phyloP scores from a whole-genome alignment of 768 basidiomycete species.

The Xerocomus brunneocitrinus region DNA sequence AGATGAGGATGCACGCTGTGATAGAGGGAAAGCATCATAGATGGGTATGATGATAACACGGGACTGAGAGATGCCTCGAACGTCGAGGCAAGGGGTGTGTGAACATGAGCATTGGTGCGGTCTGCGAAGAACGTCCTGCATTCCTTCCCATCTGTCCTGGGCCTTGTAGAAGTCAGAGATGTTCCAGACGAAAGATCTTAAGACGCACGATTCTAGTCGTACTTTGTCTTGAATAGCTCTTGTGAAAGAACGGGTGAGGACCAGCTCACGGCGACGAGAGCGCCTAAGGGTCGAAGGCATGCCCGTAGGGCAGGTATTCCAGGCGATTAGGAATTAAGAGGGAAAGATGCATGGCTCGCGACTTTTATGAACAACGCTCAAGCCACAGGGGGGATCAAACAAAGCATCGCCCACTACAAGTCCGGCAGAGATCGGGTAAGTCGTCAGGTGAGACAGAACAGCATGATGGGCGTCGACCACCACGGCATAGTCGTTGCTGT shows the following conservation, averaged over 20 bases:
- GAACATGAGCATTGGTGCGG: slow-evolving; percentile 20
- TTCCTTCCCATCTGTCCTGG: slow-evolving; percentile 18
- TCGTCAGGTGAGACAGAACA: slow-evolving; percentile 10
- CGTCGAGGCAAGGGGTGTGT: slow-evolving; percentile 12
- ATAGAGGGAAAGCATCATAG: slow-evolving; percentile 27
- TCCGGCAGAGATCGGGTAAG: too few relatives aligned
- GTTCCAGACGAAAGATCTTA: not conserved
- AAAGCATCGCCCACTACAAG: not conserved
- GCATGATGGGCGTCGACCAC: not conserved
- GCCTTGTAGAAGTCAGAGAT: slow-evolving; percentile 12
- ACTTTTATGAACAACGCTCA: slow-evolving; percentile 27
- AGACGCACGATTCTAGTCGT: slow-evolving; percentile 29
- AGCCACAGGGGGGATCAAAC: slow-evolving; percentile 29
- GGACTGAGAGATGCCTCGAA: slow-evolving; percentile 14
- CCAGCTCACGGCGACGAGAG: slow-evolving; percentile 44
- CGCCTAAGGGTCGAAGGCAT: slow-evolving; percentile 43
- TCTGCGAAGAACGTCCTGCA: slow-evolving; percentile 16
- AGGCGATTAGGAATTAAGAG: slow-evolving; percentile 11
- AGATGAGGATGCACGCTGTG: slow-evolving; percentile 16
- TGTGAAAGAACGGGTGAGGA: slow-evolving; percentile 48
- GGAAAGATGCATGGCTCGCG: slow-evolving; percentile 9
- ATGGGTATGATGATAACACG: slow-evolving; percentile 21
- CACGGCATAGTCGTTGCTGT: not conserved
- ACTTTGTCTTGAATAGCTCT: slow-evolving; percentile 43
- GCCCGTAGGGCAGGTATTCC: slow-evolving; percentile 20